Conservation (phyloP, 768 basidiomycete genomes). For the Rhizopogon sp. region DNA sequence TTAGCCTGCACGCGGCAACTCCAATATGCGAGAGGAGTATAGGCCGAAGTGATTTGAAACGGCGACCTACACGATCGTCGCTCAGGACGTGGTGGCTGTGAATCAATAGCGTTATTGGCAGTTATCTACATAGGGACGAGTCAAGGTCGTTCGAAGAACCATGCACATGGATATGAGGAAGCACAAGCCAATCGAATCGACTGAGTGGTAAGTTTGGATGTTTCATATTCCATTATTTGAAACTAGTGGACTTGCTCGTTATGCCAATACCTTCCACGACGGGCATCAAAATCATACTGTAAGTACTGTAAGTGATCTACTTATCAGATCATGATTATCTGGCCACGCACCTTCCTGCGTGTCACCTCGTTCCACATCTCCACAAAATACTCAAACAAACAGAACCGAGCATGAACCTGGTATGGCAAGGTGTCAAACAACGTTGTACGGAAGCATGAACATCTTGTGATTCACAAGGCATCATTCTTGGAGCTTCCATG, state of each 20-base stretch:
- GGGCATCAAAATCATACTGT: not conserved
- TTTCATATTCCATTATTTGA: not conserved
- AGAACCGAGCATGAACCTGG: constrained; percentile 75
- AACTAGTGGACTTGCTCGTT: constrained; percentile 35
- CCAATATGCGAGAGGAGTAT: constrained; percentile 39
- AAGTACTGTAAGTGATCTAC: no score
- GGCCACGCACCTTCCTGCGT: constrained; percentile 58
- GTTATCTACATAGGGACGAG: constrained; percentile 40
- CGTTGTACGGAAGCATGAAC: not conserved
- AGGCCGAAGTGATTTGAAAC: constrained; percentile 55
- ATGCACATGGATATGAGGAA: constrained; percentile 62
- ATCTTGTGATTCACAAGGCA: constrained; percentile 67
- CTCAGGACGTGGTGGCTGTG: constrained; percentile 5
- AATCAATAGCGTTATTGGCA: constrained; percentile 13
- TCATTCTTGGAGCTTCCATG: constrained; percentile 53
- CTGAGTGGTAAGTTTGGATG: constrained; percentile 25
- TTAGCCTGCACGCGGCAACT: constrained; percentile 79
- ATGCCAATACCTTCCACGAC: constrained; percentile 13
- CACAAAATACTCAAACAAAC: constrained; percentile 87
- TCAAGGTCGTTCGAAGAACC: constrained; percentile 50
- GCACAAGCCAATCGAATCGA: constrained; percentile 62
- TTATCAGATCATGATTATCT: not conserved
- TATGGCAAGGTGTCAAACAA: not conserved
- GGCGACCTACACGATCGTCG: no score
- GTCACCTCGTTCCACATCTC: constrained; percentile 92